phyloP scores from a whole-genome alignment of 257 asterid species.

The Verbena officinalis region DNA sequence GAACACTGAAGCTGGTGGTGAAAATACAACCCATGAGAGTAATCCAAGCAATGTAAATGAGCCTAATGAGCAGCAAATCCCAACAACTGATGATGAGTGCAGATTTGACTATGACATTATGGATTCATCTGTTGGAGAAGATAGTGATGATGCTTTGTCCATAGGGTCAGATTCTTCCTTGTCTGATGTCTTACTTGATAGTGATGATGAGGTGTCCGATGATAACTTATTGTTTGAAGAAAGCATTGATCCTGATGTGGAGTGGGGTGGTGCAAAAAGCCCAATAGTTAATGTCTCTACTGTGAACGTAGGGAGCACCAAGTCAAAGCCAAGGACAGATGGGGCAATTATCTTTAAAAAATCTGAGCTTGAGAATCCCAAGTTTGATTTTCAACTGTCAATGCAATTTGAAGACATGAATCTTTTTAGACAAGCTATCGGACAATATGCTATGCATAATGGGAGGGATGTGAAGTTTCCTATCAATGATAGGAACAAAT shows the following conservation, averaged over 20 bases:
- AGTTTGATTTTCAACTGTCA: background rate
- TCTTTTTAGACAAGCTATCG: background rate
- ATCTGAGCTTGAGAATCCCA: background rate
- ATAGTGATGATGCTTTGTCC: background rate
- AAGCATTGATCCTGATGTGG: background rate
- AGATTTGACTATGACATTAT: background rate
- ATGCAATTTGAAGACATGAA: background rate
- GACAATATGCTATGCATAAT: background rate
- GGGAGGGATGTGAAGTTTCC: background rate
- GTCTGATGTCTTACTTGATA: background rate
- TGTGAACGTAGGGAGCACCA: too few species aligned
- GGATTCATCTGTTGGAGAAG: background rate
- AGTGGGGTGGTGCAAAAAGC: background rate
- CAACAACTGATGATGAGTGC: too few species aligned
- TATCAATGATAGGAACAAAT: background rate
- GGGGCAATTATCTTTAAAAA: too few species aligned
- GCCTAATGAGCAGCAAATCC: too few species aligned
- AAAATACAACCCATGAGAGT: background rate
- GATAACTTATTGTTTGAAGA: background rate
- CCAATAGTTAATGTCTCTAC: too few species aligned
- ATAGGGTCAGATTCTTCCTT: background rate
- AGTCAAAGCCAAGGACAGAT: background rate
- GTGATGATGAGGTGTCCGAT: background rate
- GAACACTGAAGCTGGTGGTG: background rate
- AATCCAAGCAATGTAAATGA: too few species aligned